phyloP scores from a whole-genome alignment of 2,329 filamentous ascomycete genomes.

The Calonectria pseudoturangicola region DNA sequence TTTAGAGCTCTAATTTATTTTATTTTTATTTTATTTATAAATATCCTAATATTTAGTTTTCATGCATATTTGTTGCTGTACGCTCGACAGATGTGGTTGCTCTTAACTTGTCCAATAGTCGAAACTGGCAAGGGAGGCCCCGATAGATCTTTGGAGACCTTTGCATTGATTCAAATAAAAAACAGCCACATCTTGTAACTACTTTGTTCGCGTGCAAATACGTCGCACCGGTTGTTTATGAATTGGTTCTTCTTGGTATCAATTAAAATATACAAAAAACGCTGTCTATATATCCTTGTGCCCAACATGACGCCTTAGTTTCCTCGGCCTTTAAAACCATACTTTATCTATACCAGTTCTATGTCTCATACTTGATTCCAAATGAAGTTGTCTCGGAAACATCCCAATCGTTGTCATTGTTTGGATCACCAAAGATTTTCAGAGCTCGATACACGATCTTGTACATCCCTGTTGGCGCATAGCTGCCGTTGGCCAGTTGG shows the following conservation, averaged over 20 bases:
- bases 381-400: slow-evolving; percentile 64
- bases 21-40: too few species aligned
- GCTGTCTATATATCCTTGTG: slow-evolving; percentile 1
- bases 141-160: too few species aligned
- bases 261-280: slow-evolving; percentile 7
- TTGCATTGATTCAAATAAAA: too few species aligned
- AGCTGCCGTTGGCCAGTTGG: slow-evolving; percentile 66
- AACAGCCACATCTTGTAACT: too few species aligned
- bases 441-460: slow-evolving; percentile 69
- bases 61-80: too few species aligned
- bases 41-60: too few species aligned
- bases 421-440: slow-evolving; percentile 69
- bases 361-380: slow-evolving; percentile 64
- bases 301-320: neutral
- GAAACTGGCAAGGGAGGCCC: too few species aligned
- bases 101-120: too few species aligned
- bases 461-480: slow-evolving; percentile 70
- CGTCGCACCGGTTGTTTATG: neutral
- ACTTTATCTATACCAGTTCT: slow-evolving; percentile 3
- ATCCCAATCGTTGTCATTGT: slow-evolving; percentile 68
- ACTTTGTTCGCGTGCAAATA: neutral
- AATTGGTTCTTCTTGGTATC: slow-evolving; percentile 23
- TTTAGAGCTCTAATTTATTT: too few species aligned
- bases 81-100: too few species aligned
- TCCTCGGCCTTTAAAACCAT: neutral